Evolutionary conservation across 495 filamentous ascomycete genomes (phyloP), one percentile per base, ranked within the genome.

Genomic region (Chaetomidium leptoderma): DNA sequence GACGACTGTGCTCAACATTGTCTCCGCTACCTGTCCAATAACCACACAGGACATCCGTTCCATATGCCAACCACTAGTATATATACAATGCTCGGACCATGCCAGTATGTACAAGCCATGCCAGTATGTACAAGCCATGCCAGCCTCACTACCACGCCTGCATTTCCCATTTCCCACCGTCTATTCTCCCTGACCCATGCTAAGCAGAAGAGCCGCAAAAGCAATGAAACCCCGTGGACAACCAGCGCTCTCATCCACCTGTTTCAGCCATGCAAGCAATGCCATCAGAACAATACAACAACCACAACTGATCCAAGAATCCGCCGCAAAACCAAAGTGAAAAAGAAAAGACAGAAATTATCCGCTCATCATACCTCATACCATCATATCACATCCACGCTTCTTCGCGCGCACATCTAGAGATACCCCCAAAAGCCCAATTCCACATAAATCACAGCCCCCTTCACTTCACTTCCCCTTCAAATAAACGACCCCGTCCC

Each of bases 281-380:
- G n/a, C n/a, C n/a, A n/a, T n/a, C 0, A 39, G 16, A 39, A 17
- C 40, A 19, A 44, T 21, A 8, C 19, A 44, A 23, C 9, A 21
- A 44, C n/a, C n/a, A n/a, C n/a, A n/a, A n/a, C n/a, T 35, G 32
- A 35, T 2, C 14, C 9, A 35, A 16, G 10, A 14, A 49, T 13
- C n/a, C n/a, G n/a, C n/a, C n/a, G 30, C 6, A 49, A 14, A 23
- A 33, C 17, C 46, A 5, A 14, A 49, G 5, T 13, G 21, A 29
- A 19, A 23, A 17, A 33, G 6, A 30, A 21, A 24, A 23, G 5
- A 11, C 37, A 10, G n/a, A 35, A 35, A 35, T 35, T 35, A 9
- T 2, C 24, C 6, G 26, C 24, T 47, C 46, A 17, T 51, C 47
- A 51, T 51, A 26, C 32, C 30, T 51, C 47, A 37, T 37, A 37